Conservation (phyloP, 768 basidiomycete species). For the Tylopilus plumbeoviolaceoides region DNA sequence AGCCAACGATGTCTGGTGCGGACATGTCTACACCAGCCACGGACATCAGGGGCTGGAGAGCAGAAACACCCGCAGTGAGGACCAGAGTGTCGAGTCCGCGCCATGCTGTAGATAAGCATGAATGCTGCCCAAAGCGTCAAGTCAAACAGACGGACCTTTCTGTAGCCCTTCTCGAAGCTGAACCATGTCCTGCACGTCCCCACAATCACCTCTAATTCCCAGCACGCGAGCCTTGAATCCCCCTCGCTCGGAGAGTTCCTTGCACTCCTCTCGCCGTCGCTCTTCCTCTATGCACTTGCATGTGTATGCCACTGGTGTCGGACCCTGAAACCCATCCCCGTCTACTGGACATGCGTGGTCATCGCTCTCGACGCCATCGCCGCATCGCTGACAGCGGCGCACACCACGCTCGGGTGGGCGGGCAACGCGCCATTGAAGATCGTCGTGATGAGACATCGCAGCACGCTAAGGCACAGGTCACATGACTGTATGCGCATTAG, state of each 20-base stretch:
- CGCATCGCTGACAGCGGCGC: background rate
- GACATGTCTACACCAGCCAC: conserved; percentile 53
- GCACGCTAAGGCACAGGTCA: too few relatives aligned
- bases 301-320: conserved; percentile 6
- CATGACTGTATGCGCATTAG: too few relatives aligned
- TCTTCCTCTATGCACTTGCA: conserved; percentile 11
- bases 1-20: conserved; percentile 25
- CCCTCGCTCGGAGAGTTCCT: conserved; percentile 17
- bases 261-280: conserved; percentile 45
- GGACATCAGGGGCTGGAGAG: conserved; percentile 70
- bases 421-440: conserved; percentile 1
- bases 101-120: conserved; percentile 53
- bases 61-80: conserved; percentile 80
- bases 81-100: conserved; percentile 77
- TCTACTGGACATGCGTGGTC: conserved; percentile 10
- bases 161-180: conserved; percentile 49
- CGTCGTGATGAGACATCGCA: conserved; percentile 2
- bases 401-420: conserved; percentile 3
- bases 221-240: conserved; percentile 37
- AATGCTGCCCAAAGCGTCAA: background rate
- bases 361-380: conserved; percentile 1
- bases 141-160: conserved; percentile 37
- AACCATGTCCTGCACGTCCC: conserved; percentile 63
- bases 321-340: background rate
- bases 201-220: conserved; percentile 58